These are phyloP conservation scores for Blastobotrys elegans DNA, from an alignment of 1,139 yeast species.

Conservation along the genomic window DNA sequence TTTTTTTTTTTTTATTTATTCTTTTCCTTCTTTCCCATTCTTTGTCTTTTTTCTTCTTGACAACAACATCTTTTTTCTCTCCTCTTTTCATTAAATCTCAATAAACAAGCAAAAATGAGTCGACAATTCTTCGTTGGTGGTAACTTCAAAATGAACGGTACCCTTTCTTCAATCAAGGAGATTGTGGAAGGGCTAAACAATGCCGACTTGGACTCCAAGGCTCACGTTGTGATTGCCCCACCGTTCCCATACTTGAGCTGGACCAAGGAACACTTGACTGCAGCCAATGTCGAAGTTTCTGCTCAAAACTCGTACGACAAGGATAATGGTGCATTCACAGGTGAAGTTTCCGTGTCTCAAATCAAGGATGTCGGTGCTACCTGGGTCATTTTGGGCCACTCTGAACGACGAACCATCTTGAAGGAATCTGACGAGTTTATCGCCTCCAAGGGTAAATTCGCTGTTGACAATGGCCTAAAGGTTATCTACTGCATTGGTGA, in stretches of 20 bases:
- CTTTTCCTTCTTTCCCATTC: background rate
- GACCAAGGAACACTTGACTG: slow-evolving; percentile 68
- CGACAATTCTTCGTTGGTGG: slow-evolving; percentile 95
- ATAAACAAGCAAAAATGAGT: slow-evolving; percentile 37
- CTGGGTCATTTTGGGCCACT: slow-evolving; percentile 97
- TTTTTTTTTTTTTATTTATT: slow-evolving; percentile 1
- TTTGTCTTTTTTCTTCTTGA: background rate
- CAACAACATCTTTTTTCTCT: background rate
- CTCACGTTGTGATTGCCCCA: slow-evolving; percentile 92
- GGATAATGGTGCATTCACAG: slow-evolving; percentile 95
- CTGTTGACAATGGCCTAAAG: slow-evolving; percentile 79
- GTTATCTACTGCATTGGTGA: slow-evolving; percentile 98
- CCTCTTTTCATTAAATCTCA: background rate
- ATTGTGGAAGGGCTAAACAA: slow-evolving; percentile 80
- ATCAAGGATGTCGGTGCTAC: slow-evolving; percentile 86
- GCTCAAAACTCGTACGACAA: slow-evolving; percentile 89
- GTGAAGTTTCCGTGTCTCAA: slow-evolving; percentile 88
- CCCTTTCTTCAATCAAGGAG: slow-evolving; percentile 75
- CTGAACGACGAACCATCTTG: slow-evolving; percentile 95
- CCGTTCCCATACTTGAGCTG: slow-evolving; percentile 87
- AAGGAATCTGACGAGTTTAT: slow-evolving; percentile 86
- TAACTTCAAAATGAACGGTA: slow-evolving; percentile 98
- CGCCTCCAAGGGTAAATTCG: slow-evolving; percentile 93
- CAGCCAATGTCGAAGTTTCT: slow-evolving; percentile 65
- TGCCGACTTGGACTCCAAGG: slow-evolving; percentile 66